Percentiles rank a stretch among this genome's conserved stretches.
Conservation (phyloP, 2,329 filamentous ascomycete genomes). For the Calonectria montana region DNA sequence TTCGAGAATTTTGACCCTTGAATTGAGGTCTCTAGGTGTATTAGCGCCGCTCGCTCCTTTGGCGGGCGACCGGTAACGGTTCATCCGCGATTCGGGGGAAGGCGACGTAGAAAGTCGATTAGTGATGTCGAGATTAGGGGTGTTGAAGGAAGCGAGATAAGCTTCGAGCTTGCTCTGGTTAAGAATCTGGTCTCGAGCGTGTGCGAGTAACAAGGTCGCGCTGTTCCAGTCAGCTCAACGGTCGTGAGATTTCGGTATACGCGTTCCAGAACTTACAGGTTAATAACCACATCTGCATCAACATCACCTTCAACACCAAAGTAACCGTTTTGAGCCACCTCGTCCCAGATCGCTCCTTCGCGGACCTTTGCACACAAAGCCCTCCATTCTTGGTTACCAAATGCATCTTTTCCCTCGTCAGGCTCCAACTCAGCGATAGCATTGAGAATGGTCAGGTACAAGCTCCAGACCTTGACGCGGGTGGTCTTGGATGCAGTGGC, state of each 20-base stretch:
- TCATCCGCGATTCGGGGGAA: slow-evolving; percentile 49
- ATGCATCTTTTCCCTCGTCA: slow-evolving; percentile 89
- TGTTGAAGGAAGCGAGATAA: slow-evolving; percentile 82
- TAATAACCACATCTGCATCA: slow-evolving; percentile 93
- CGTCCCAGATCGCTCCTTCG: slow-evolving; percentile 94
- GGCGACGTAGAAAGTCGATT: slow-evolving; percentile 67
- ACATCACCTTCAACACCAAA: slow-evolving; percentile 89
- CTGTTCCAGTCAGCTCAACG: slow-evolving; percentile 57
- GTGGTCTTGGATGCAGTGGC: slow-evolving; percentile 83
- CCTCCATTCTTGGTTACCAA: slow-evolving; percentile 89
- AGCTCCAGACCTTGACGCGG: slow-evolving; percentile 95
- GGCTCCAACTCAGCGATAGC: slow-evolving; percentile 88
- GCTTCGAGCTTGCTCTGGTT: slow-evolving; percentile 91
- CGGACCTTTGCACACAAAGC: slow-evolving; percentile 84
- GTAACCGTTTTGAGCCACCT: slow-evolving; percentile 89
- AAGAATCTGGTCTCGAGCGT: slow-evolving; percentile 82
- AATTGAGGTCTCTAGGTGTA: slow-evolving; percentile 85
- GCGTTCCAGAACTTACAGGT: slow-evolving; percentile 68
- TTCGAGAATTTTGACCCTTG: slow-evolving; percentile 91
- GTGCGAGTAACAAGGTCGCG: slow-evolving; percentile 89
- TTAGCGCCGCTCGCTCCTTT: slow-evolving; percentile 74
- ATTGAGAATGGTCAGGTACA: slow-evolving; percentile 94
- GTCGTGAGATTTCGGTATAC: neutral
- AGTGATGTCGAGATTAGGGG: slow-evolving; percentile 78
- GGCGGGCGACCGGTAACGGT: slow-evolving; percentile 58